These are phyloP conservation scores for Penicillium manginii DNA, from an alignment of 495 filamentous ascomycete genomes.

Conservation along the genomic window DNA sequence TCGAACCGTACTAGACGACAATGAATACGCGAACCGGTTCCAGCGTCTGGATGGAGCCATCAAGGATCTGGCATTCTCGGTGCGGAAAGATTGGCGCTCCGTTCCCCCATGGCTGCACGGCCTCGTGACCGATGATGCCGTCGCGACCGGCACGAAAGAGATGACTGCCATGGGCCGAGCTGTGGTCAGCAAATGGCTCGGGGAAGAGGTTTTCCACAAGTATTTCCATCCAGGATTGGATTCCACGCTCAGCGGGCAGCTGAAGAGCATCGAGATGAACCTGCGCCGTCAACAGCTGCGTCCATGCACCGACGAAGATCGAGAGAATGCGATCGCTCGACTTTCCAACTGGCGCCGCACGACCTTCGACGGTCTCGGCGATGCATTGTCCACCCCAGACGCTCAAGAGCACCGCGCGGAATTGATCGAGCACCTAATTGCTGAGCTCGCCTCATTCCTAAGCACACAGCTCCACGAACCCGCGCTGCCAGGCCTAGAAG, in stretches of 20 bases:
- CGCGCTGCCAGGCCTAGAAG: slow-evolving; percentile 74
- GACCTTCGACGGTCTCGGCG: slow-evolving; percentile 87
- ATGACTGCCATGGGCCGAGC: slow-evolving; percentile 97
- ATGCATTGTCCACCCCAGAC: slow-evolving; percentile 65
- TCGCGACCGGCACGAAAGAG: slow-evolving; percentile 82
- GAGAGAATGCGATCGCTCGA: slow-evolving; percentile 83
- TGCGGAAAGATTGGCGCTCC: slow-evolving; percentile 87
- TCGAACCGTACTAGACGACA: slow-evolving; percentile 93
- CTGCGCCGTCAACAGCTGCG: slow-evolving; percentile 74
- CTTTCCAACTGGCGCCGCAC: slow-evolving; percentile 92
- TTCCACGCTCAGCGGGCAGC: slow-evolving; percentile 67
- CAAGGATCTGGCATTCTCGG: slow-evolving; percentile 91
- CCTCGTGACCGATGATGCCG: slow-evolving; percentile 81
- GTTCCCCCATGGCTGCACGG: slow-evolving; percentile 78
- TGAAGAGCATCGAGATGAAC: slow-evolving; percentile 89
- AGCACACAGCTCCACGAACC: slow-evolving; percentile 75
- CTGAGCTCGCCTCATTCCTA: slow-evolving; percentile 70
- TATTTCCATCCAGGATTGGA: slow-evolving; percentile 92
- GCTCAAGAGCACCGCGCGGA: slow-evolving; percentile 63
- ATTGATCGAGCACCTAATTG: slow-evolving; percentile 70
- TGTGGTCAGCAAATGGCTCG: slow-evolving; percentile 85
- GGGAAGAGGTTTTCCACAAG: slow-evolving; percentile 86
- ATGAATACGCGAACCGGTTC: slow-evolving; percentile 89
- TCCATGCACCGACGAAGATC: slow-evolving; percentile 78
- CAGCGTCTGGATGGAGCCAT: slow-evolving; percentile 92